Conservation (phyloP, 371 early-diverging fungal genomes). For the Mucor ambiguus region DNA sequence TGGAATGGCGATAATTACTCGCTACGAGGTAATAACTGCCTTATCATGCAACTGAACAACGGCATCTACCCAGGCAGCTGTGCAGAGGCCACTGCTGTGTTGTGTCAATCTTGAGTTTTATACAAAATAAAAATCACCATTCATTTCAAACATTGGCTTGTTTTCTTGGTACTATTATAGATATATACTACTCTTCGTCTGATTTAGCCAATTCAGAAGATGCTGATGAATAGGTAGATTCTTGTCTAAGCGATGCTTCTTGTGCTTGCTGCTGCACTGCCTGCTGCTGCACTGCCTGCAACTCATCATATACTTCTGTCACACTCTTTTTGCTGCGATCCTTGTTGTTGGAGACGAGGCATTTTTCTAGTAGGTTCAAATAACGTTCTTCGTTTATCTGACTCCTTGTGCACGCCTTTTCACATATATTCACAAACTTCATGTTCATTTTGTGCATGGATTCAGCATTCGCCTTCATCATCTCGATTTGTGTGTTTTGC, state of each 20-base stretch:
- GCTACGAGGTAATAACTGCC: constrained; percentile 11
- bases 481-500: constrained; percentile 10
- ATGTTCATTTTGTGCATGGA: constrained; percentile 10
- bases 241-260: neutral
- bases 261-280: neutral
- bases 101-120: constrained; percentile 16
- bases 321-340: neutral
- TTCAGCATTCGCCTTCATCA: constrained; percentile 1
- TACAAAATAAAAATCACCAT: neutral
- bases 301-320: neutral
- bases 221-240: neutral
- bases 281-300: too few species aligned
- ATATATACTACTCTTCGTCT: too few species aligned
- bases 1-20: constrained; percentile 30
- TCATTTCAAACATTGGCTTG: neutral
- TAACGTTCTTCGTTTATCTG: constrained; percentile 10
- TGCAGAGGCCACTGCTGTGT: constrained; percentile 9
- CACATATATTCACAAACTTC: constrained; percentile 10
- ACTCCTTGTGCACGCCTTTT: neutral
- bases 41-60: constrained; percentile 12
- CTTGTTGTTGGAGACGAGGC: neutral
- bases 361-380: constrained; percentile 10
- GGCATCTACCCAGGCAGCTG: constrained; percentile 24
- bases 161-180: too few species aligned
- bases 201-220: neutral